A percentile compares a stretch with the other conserved stretches of the same genome.
phyloP scores from a whole-genome alignment of 108 stramenopile genomes.

The Bacterosira constricta region DNA sequence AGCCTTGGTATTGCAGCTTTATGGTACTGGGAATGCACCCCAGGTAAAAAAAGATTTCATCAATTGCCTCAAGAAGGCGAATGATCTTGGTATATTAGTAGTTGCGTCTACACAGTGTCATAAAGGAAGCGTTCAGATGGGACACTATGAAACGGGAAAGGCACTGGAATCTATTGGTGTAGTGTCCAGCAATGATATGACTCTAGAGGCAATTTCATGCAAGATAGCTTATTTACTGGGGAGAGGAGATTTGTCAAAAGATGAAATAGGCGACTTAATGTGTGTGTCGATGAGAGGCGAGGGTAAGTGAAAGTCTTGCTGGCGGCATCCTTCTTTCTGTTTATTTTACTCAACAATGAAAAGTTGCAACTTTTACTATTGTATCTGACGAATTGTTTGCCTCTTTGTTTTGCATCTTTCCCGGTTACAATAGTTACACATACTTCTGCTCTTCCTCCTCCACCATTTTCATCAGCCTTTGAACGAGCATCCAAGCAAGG shows the following conservation, averaged over 20 bases:
- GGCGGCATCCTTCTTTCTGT: no score
- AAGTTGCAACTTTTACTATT: background rate
- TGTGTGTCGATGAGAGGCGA: conserved; percentile 78
- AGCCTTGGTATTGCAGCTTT: conserved; percentile 92
- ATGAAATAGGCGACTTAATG: conserved; percentile 74
- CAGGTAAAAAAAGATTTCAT: conserved; percentile 77
- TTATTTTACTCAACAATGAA: no score
- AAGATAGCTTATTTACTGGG: conserved; percentile 95
- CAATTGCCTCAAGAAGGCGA: conserved; percentile 68
- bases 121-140: conserved; percentile 86
- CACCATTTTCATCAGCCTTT: conserved; percentile 70
- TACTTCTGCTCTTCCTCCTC: conserved; percentile 61
- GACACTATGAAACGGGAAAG: conserved; percentile 90
- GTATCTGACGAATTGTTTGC: background rate
- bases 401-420: background rate
- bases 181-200: conserved; percentile 94
- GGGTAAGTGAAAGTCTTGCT: no score
- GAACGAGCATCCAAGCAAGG: conserved; percentile 50
- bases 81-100: conserved; percentile 78
- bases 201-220: conserved; percentile 89
- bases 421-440: conserved; percentile 45
- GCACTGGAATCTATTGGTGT: conserved; percentile 84
- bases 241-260: conserved; percentile 55
- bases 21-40: conserved; percentile 96
- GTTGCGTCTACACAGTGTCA: conserved; percentile 94